These are phyloP conservation scores for Fraxinus ornus DNA, from an alignment of 305 asterid genomes.

Conservation along the genomic window DNA sequence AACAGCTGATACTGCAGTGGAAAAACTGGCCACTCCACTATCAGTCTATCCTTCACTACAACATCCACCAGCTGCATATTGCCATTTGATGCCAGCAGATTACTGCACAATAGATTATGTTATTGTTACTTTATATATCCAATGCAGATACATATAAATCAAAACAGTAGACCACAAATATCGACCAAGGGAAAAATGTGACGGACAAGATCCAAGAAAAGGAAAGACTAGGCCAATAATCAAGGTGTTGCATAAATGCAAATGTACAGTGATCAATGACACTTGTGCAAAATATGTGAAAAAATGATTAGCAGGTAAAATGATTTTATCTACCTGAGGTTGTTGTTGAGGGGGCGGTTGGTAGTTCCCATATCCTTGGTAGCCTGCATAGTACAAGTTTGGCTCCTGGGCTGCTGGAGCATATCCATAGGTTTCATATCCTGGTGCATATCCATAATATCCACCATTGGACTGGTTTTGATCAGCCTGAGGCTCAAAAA, in stretches of 20 bases:
- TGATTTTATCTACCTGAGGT: not conserved
- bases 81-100: not conserved
- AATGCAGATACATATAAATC: not conserved
- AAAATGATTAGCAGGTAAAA: not conserved
- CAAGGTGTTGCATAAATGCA: not conserved
- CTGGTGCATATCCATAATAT: constrained; percentile 43
- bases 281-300: not conserved
- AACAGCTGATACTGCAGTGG: not conserved
- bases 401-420: constrained; percentile 44
- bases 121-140: not conserved
- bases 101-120: not conserved
- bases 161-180: not conserved
- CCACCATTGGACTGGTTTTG: constrained; percentile 43
- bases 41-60: not conserved
- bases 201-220: not conserved
- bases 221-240: not conserved
- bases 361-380: constrained; percentile 45
- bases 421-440: constrained; percentile 49
- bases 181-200: not conserved
- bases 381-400: constrained; percentile 42
- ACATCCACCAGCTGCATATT: not conserved
- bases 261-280: not conserved
- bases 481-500: constrained; percentile 39
- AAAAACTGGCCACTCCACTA: not conserved
- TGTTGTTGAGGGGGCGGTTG: constrained; percentile 37